phyloP scores from a whole-genome alignment of 257 asterid genomes.

The Jacaranda mimosifolia region DNA sequence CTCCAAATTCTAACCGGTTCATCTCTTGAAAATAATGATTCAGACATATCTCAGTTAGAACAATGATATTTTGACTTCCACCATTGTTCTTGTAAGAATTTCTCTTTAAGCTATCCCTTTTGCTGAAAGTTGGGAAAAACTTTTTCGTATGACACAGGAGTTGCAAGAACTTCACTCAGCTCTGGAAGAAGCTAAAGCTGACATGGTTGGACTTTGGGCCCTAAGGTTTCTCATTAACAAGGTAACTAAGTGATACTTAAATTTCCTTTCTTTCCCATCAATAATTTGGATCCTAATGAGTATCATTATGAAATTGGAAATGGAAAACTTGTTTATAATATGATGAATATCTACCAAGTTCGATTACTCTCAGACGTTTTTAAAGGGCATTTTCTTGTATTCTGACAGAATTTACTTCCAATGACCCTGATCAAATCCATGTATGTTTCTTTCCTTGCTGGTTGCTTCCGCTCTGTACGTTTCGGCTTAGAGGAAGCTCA shows the following conservation, averaged over 20 bases:
- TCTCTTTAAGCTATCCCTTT: neutral
- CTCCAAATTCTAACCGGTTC: too few species aligned
- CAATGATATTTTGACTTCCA: neutral
- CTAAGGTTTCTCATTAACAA: conserved; percentile 74
- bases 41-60: neutral
- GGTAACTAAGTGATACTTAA: conserved; percentile 48
- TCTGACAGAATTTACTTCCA: conserved; percentile 71
- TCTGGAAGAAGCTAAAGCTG: conserved; percentile 98
- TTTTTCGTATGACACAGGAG: conserved; percentile 60
- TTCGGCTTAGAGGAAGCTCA: conserved; percentile 97
- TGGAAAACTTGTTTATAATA: neutral
- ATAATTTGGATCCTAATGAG: neutral
- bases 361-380: neutral
- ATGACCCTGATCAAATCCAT: conserved; percentile 72
- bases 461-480: conserved; percentile 95
- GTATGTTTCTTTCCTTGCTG: conserved; percentile 96
- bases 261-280: neutral
- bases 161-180: conserved; percentile 97
- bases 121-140: conserved; percentile 30
- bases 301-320: neutral
- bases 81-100: conserved; percentile 14
- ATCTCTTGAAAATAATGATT: neutral
- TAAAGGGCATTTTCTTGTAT: conserved; percentile 32
- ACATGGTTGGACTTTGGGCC: conserved; percentile 99
- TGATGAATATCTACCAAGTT: neutral